phyloP scores from a whole-genome alignment of 768 basidiomycete species.

The Trametes cinnabarina region DNA sequence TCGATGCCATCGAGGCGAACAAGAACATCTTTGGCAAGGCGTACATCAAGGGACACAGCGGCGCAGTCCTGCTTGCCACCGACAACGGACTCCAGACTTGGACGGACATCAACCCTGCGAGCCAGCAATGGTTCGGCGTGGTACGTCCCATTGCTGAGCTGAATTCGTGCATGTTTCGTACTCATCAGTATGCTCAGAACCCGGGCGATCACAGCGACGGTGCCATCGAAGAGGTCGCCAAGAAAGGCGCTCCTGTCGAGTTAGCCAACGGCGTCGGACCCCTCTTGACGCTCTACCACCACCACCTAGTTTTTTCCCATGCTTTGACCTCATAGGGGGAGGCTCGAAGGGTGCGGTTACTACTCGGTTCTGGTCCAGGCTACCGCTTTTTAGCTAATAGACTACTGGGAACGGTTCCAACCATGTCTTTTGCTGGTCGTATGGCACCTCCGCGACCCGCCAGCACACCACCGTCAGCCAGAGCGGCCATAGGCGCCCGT shows the following conservation, averaged over 20 bases:
- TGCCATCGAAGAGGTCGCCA: not conserved
- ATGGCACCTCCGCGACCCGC: no score
- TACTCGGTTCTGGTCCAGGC: no score
- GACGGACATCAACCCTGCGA: not conserved
- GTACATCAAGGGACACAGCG: constrained; percentile 4
- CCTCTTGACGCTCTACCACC: no score
- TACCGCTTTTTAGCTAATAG: no score
- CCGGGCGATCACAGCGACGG: not conserved
- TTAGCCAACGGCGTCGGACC: not conserved
- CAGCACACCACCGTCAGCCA: no score
- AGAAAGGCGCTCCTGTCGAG: not conserved
- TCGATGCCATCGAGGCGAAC: not conserved
- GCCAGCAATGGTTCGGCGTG: not conserved
- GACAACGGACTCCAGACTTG: not conserved
- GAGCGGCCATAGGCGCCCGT: no score
- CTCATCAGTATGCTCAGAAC: not conserved
- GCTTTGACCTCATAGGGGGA: no score
- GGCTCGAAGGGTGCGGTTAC: no score
- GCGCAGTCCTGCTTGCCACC: not conserved
- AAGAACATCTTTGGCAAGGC: not conserved
- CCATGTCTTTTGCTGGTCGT: no score
- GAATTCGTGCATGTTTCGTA: no score
- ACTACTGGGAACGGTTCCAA: no score
- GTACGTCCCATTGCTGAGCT: not conserved
- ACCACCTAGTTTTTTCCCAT: no score